Percentiles rank a stretch among this genome's conserved stretches.
Conservation (phyloP, 768 basidiomycete species). For the Suillus fuscotomentosus region DNA sequence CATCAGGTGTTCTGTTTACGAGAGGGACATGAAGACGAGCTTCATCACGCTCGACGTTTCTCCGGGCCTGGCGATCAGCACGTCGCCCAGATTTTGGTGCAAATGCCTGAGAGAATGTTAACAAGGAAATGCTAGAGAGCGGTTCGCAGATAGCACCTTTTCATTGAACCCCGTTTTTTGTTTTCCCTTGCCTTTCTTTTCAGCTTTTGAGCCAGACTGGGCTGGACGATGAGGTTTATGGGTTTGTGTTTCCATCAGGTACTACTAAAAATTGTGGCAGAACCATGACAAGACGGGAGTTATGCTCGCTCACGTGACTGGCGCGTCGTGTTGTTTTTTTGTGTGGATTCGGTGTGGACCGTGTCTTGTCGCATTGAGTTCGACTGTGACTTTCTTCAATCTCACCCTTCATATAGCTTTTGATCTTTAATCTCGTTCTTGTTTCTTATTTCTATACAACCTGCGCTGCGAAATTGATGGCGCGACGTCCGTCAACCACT, state of each 20-base stretch:
- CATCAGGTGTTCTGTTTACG: constrained; percentile 90
- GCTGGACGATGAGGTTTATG: constrained; percentile 85
- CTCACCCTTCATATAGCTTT: constrained; percentile 8
- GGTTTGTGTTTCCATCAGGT: constrained; percentile 63
- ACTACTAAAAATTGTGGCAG: not conserved
- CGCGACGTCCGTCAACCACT: constrained; percentile 22
- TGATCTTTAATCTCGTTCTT: constrained; percentile 13
- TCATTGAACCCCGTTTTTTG: constrained; percentile 83
- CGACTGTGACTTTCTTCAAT: constrained; percentile 5
- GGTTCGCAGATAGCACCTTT: constrained; percentile 53
- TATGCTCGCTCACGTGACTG: constrained; percentile 25
- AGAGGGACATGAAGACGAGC: constrained; percentile 94
- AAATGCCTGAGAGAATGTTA: constrained; percentile 63
- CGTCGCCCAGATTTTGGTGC: constrained; percentile 87
- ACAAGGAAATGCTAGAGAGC: not conserved
- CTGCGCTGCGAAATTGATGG: constrained; percentile 21
- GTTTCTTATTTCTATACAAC: constrained; percentile 15
- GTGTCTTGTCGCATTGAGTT: not conserved
- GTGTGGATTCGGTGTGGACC: constrained; percentile 1
- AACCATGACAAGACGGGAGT: not conserved
- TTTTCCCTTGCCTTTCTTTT: constrained; percentile 74
- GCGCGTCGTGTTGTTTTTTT: constrained; percentile 21
- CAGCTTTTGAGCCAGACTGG: constrained; percentile 67
- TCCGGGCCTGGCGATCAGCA: constrained; percentile 85
- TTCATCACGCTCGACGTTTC: constrained; percentile 92